A percentile compares a stretch with the other conserved stretches of the same genome.
Evolutionary conservation across 345 rosid genomes (phyloP).

Genomic region (Adansonia digitata): DNA sequence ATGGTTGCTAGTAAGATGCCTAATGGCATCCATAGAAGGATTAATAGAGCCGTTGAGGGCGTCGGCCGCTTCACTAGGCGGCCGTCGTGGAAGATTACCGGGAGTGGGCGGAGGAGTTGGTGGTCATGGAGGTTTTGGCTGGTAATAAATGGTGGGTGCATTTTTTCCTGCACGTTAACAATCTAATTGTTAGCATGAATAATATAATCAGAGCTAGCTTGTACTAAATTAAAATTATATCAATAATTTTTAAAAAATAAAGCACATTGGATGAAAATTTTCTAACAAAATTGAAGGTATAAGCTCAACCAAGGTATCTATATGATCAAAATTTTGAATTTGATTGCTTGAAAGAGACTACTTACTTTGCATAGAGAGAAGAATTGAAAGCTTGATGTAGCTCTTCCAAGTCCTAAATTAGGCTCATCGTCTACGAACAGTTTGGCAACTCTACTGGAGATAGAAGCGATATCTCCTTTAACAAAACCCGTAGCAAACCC

Average conservation of each 20-base stretch:
- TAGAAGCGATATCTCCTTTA: constrained; percentile 17
- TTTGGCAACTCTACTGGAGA: constrained; percentile 31
- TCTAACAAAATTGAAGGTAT: background rate
- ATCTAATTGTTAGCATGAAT: background rate
- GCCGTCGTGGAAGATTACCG: constrained; percentile 92
- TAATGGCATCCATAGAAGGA: constrained; percentile 79
- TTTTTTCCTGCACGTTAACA: constrained; percentile 47
- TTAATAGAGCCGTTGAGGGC: constrained; percentile 57
- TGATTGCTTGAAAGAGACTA: background rate
- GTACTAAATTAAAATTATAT: background rate
- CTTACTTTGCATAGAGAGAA: constrained; percentile 64
- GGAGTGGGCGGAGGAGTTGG: constrained; percentile 46
- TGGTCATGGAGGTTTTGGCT: constrained; percentile 15
- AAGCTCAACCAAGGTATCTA: no score
- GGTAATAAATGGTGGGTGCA: constrained; percentile 42
- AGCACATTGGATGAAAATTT: background rate
- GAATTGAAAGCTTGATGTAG: constrained; percentile 30
- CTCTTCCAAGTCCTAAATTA: constrained; percentile 45
- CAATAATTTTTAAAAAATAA: background rate
- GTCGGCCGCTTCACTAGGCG: constrained; percentile 82
- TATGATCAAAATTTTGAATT: no score
- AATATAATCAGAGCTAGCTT: background rate
- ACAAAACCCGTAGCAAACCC: constrained; percentile 68
- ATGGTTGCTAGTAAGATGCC: constrained; percentile 58
- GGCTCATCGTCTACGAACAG: constrained; percentile 52